Evolutionary conservation across 495 filamentous ascomycete species (phyloP), one percentile per base, ranked within the genome.

Genomic region (Tetracladium marchalianum): DNA sequence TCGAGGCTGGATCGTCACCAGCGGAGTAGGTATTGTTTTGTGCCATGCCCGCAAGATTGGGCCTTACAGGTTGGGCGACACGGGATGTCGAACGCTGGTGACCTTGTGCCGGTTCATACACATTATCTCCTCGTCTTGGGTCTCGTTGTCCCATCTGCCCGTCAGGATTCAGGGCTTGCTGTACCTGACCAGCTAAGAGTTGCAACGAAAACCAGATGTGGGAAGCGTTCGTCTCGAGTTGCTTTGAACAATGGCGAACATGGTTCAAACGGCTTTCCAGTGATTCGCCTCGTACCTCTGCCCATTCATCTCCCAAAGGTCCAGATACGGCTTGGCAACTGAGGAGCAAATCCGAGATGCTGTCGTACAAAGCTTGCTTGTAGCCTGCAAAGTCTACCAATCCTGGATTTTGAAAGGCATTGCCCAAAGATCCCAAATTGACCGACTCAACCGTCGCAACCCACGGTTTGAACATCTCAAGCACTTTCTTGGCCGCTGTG

Each of bases 301-400:
- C 78, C 92, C 92, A 98, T 63, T 98, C 92, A 60, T 98, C 92
- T 10, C 82, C 85, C 24, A 98, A 68, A 31, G 93, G 90, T 11
- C 87, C 85, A 10, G 90, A 83, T 10, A 96, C 81, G 7, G 80
- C 78, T 62, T 97, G 90, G 60, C 88, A 94, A 45, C 81, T 78
- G 15, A 95, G 59, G 11, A 96, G 65, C 37, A 98, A 75, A 58
- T 98, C 92, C 36, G 87, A 87, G 49, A 94, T 84, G 16, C 85
- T 82, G 65, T 97, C 92, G 60, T 96, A 96, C 31, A 93, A 66
- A 48, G 81, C 79, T 59, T 98, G 92, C 66, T 96, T 97, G 54
- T 92, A 87, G 24, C 79, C 73, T 53, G 79, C 80, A 59, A 95
- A 95, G 55, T 97, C 92, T 27, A 83, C 74, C 22, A 97, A 65